A percentile compares a stretch with the other conserved stretches of the same genome.
Evolutionary conservation across 2,329 filamentous ascomycete genomes (phyloP).

Genomic region (Ilyonectria sp.): DNA sequence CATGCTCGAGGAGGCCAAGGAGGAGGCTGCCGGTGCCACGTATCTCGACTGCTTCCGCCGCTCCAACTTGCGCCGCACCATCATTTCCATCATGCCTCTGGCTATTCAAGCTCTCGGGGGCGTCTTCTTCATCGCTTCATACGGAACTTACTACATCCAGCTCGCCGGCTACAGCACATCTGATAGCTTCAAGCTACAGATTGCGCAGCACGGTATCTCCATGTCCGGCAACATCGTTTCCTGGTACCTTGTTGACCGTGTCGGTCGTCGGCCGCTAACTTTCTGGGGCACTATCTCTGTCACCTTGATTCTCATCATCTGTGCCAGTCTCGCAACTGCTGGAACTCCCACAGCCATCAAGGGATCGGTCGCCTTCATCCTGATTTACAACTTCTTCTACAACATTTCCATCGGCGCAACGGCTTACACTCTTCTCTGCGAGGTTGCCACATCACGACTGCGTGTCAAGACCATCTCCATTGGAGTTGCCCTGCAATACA

Average conservation of each 20-base stretch:
- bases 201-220: conserved; percentile 56
- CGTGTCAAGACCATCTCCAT: conserved; percentile 57
- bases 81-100: conserved; percentile 55
- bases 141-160: conserved; percentile 60
- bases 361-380: conserved; percentile 53
- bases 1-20: conserved; percentile 52
- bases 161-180: conserved; percentile 56
- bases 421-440: conserved; percentile 55
- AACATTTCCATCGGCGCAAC: conserved; percentile 59
- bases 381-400: conserved; percentile 58
- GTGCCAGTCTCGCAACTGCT: conserved; percentile 53
- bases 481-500: conserved; percentile 29
- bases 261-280: conserved; percentile 55
- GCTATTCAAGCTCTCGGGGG: conserved; percentile 54
- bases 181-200: conserved; percentile 56
- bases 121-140: conserved; percentile 53
- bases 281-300: conserved; percentile 52
- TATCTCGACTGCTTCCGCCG: conserved; percentile 59
- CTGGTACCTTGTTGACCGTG: conserved; percentile 54
- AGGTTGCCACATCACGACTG: conserved; percentile 55
- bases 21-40: conserved; percentile 54
- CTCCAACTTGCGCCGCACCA: conserved; percentile 56
- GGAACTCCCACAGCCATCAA: conserved; percentile 38
- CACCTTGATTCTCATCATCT: conserved; percentile 55
- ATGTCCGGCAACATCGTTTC: conserved; percentile 58